phyloP scores from a whole-genome alignment of 768 basidiomycete species.

The Plicaturopsis crispa region DNA sequence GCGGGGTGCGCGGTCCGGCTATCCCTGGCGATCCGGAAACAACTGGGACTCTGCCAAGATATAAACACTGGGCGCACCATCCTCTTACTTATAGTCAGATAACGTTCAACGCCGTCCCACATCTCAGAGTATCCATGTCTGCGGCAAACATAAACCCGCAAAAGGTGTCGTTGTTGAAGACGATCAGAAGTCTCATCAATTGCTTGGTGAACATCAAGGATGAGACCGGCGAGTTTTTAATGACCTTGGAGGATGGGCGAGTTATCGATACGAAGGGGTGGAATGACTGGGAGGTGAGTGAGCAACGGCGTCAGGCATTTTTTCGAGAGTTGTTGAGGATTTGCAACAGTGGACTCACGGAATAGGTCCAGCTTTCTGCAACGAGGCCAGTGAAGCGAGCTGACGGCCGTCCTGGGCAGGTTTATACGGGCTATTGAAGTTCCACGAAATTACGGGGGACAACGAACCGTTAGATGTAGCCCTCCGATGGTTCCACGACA shows the following conservation, averaged over 20 bases:
- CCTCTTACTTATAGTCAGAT: too few species aligned
- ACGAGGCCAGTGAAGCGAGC: too few species aligned
- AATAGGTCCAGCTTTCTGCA: too few species aligned
- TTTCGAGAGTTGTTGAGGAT: neutral
- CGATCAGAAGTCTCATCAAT: slow-evolving; percentile 29
- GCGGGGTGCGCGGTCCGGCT: too few species aligned
- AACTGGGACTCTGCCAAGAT: too few species aligned
- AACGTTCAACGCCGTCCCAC: too few species aligned
- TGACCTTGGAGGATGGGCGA: slow-evolving; percentile 40
- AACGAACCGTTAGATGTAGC: slow-evolving; percentile 29
- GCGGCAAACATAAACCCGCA: too few species aligned
- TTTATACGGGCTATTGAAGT: slow-evolving; percentile 32
- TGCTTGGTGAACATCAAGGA: slow-evolving; percentile 47
- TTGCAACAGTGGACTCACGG: slow-evolving; percentile 34
- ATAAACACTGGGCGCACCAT: too few species aligned
- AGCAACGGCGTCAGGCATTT: neutral
- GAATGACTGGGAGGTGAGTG: slow-evolving; percentile 44
- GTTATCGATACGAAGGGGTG: slow-evolving; percentile 52
- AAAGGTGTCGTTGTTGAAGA: slow-evolving; percentile 12
- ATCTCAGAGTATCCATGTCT: too few species aligned
- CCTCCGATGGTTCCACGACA: slow-evolving; percentile 38
- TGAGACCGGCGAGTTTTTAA: slow-evolving; percentile 41
- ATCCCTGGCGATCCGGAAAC: too few species aligned
- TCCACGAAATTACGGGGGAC: slow-evolving; percentile 33
- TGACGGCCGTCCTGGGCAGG: too few species aligned